Conservation (phyloP, 2,329 filamentous ascomycete species). For the Colletotrichum sansevieriae region DNA sequence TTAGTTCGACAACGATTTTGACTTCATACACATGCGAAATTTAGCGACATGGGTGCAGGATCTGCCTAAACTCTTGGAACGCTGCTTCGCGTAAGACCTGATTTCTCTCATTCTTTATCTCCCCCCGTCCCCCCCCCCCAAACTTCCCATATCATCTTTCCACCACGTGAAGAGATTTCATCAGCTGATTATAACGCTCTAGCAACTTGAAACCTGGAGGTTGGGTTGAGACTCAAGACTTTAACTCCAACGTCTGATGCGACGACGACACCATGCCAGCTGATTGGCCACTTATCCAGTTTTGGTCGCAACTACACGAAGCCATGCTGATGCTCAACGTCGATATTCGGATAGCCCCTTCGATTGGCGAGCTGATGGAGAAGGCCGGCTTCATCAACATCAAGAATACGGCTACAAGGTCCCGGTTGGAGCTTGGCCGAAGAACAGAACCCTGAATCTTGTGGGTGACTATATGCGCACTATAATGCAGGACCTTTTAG, state of each 20-base stretch:
- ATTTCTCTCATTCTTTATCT: not conserved
- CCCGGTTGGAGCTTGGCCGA: slow-evolving; percentile 42
- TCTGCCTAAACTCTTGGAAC: not conserved
- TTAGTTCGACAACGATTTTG: not conserved
- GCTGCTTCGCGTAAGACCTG: not conserved
- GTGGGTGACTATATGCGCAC: not conserved
- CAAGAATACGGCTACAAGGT: slow-evolving; percentile 24
- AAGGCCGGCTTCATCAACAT: slow-evolving; percentile 45
- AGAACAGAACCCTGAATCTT: slow-evolving; percentile 54
- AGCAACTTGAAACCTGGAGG: slow-evolving; percentile 54
- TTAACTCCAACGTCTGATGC: slow-evolving; percentile 53
- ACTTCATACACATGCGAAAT: not conserved
- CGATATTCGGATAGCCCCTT: not conserved
- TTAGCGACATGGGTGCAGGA: not conserved
- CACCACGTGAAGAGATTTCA: too few relatives aligned
- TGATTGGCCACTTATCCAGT: slow-evolving; percentile 15
- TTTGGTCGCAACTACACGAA: not conserved
- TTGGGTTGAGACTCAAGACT: slow-evolving; percentile 60
- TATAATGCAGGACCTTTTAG: not conserved
- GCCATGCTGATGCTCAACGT: not conserved
- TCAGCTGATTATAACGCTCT: not conserved
- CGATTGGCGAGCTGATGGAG: slow-evolving; percentile 38
- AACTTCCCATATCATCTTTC: too few relatives aligned
- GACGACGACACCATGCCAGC: slow-evolving; percentile 51
- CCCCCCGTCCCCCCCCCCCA: too few relatives aligned